A percentile compares a stretch with the other conserved stretches of the same genome.
Conservation (phyloP, 352 stramenopile genomes). For the Phytophthora ramorum region DNA sequence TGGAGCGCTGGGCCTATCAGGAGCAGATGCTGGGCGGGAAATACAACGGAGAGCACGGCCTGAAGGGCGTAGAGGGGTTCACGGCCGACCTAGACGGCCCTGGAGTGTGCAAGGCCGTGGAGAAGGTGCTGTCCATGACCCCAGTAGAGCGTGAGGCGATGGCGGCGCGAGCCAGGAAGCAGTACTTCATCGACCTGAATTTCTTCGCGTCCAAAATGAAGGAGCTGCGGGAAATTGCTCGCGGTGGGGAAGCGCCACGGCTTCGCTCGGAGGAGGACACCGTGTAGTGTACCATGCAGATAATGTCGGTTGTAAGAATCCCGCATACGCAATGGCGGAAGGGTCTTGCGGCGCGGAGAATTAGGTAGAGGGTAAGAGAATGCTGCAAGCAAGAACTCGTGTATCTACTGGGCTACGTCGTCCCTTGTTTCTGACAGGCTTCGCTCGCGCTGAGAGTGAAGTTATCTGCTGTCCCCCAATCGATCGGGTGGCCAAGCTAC, state of each 20-base stretch:
- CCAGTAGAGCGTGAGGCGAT: conserved; percentile 47
- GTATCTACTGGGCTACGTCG: conserved; percentile 7
- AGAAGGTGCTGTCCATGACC: conserved; percentile 60
- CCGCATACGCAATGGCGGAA: conserved; percentile 10
- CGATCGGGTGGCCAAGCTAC: background rate
- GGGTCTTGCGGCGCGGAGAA: conserved; percentile 12
- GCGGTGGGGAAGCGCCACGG: conserved; percentile 9
- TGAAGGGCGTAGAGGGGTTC: conserved; percentile 54
- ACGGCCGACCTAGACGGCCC: conserved; percentile 43
- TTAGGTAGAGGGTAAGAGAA: conserved; percentile 18
- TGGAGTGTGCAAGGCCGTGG: conserved; percentile 59
- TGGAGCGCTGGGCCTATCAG: conserved; percentile 32
- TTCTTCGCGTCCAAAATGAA: conserved; percentile 73
- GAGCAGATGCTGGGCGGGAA: conserved; percentile 61
- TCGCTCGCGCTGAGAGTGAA: background rate
- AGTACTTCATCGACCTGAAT: conserved; percentile 73
- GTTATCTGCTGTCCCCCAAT: background rate
- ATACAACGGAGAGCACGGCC: conserved; percentile 56
- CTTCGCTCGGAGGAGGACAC: conserved; percentile 24
- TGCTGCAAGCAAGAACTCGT: conserved; percentile 6
- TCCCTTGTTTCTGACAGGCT: background rate
- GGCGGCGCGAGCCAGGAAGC: conserved; percentile 48
- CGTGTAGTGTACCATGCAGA: conserved; percentile 7
- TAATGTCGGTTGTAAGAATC: conserved; percentile 10
- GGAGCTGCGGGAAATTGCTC: conserved; percentile 46